These are phyloP conservation scores for Jamesozyma piceae DNA, from an alignment of 805 yeast genomes.

Conservation along the genomic window DNA sequence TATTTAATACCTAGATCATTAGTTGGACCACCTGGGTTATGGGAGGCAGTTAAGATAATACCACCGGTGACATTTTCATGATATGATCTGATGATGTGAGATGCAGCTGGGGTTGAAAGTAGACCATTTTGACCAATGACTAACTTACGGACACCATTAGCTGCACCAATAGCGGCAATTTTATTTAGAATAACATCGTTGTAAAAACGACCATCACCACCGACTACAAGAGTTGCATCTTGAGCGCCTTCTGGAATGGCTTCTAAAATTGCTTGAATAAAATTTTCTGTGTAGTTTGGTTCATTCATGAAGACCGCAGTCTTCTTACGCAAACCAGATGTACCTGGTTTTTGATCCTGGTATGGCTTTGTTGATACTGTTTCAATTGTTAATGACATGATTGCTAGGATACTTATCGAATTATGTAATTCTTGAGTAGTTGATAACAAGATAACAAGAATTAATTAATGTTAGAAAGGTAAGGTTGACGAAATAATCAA, in stretches of 20 bases:
- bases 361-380: constrained; percentile 61
- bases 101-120: constrained; percentile 91
- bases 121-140: constrained; percentile 84
- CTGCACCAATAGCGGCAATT: constrained; percentile 79
- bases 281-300: constrained; percentile 80
- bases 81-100: constrained; percentile 76
- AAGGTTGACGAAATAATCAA: neutral
- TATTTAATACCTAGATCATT: constrained; percentile 93
- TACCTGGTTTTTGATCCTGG: constrained; percentile 93
- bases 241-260: constrained; percentile 85
- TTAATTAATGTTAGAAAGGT: neutral
- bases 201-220: constrained; percentile 95
- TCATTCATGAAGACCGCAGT: constrained; percentile 70
- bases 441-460: neutral
- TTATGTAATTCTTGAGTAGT: neutral
- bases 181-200: constrained; percentile 71
- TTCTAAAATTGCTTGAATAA: constrained; percentile 74
- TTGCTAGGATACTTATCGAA: neutral
- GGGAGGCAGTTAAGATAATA: constrained; percentile 90
- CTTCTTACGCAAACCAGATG: constrained; percentile 92
- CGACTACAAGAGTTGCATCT: constrained; percentile 73
- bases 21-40: constrained; percentile 94
- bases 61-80: constrained; percentile 72
- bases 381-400: constrained; percentile 14
- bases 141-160: constrained; percentile 78